A percentile compares a stretch with the other conserved stretches of the same genome.
Conservation (phyloP, 345 rosid species). For the Aquilaria sinensis region DNA sequence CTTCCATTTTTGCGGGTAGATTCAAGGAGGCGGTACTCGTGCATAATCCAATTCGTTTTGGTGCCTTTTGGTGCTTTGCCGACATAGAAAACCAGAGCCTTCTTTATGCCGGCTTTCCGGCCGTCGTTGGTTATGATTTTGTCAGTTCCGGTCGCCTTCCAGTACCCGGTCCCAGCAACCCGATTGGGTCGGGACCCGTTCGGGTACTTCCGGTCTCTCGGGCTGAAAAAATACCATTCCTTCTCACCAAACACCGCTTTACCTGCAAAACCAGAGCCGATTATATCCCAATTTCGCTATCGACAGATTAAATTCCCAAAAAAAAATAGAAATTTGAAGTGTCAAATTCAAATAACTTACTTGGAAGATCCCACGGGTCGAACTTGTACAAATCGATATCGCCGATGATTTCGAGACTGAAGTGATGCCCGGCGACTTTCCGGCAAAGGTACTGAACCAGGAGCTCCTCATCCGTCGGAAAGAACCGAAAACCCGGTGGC, state of each 20-base stretch:
- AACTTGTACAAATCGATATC: conserved; percentile 91
- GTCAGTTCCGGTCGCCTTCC: conserved; percentile 99
- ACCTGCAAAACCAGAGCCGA: conserved; percentile 28
- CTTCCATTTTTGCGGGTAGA: conserved; percentile 51
- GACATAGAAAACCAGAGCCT: conserved; percentile 84
- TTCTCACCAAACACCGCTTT: conserved; percentile 89
- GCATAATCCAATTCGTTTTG: conserved; percentile 99
- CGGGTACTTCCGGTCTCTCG: conserved; percentile 88
- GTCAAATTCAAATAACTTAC: conserved; percentile 31
- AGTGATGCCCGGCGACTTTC: conserved; percentile 78
- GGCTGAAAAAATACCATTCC: conserved; percentile 96
- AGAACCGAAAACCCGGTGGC: conserved; percentile 96
- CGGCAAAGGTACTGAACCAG: conserved; percentile 76
- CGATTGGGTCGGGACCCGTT: conserved; percentile 93
- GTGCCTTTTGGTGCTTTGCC: conserved; percentile 94
- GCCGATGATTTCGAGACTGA: conserved; percentile 61
- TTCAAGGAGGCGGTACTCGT: conserved; percentile 84
- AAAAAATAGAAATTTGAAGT: neutral
- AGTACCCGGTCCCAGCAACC: conserved; percentile 92
- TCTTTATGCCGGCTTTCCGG: conserved; percentile 84
- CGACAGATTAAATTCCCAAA: neutral
- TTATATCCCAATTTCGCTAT: neutral
- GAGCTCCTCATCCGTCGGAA: conserved; percentile 96
- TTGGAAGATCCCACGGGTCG: conserved; percentile 85
- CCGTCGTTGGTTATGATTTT: conserved; percentile 64